A percentile compares a stretch with the other conserved stretches of the same genome.
Conservation (phyloP, 148 eudicot species). For the Talinum fruticosum region DNA sequence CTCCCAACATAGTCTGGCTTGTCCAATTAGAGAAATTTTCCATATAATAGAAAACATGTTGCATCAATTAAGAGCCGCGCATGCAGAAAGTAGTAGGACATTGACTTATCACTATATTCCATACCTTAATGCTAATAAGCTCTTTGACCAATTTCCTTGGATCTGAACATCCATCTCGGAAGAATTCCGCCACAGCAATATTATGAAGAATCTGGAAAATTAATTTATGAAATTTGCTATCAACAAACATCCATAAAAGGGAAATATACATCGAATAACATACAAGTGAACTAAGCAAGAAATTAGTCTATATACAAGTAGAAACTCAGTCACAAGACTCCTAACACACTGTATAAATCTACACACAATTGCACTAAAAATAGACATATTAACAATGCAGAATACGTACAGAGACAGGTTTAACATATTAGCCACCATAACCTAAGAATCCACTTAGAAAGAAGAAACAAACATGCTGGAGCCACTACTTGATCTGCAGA, state of each 20-base stretch:
- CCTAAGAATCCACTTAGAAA: neutral
- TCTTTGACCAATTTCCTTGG: conserved; percentile 68
- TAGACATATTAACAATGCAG: neutral
- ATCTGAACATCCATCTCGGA: conserved; percentile 71
- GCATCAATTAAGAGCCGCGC: neutral
- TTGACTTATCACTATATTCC: conserved; percentile 8
- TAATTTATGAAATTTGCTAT: neutral
- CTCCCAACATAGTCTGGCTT: neutral
- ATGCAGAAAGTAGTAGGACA: neutral
- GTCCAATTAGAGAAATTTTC: neutral
- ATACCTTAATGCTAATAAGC: conserved; percentile 68
- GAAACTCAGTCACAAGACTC: neutral
- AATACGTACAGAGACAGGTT: neutral
- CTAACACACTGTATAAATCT: neutral
- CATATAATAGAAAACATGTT: neutral
- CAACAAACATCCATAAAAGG: conserved; percentile 13
- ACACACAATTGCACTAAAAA: neutral
- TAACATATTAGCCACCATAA: neutral
- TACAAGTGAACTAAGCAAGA: neutral
- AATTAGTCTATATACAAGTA: neutral
- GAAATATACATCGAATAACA: conserved; percentile 11
- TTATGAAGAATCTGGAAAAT: conserved; percentile 70
- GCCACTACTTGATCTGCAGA: neutral
- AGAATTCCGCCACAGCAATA: conserved; percentile 59
- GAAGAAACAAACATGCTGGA: neutral